These are phyloP conservation scores for Metschnikowia gelsemii DNA, from an alignment of 805 yeast genomes.

Conservation along the genomic window DNA sequence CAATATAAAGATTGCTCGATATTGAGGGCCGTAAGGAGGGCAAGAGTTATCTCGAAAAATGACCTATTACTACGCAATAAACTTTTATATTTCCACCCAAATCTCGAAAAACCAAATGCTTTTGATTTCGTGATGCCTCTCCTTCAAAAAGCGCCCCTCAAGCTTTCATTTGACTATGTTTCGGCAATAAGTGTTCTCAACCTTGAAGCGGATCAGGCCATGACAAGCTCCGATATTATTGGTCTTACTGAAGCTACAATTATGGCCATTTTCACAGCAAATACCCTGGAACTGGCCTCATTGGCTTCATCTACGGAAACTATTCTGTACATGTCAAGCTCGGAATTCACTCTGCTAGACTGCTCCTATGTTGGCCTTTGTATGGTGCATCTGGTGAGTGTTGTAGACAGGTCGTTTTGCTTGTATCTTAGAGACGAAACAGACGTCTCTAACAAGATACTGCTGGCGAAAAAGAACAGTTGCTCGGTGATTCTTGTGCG, in stretches of 20 bases:
- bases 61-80: conserved; percentile 53
- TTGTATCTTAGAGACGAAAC: conserved; percentile 52
- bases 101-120: neutral
- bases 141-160: conserved; percentile 11
- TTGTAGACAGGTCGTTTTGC: conserved; percentile 40
- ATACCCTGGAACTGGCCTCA: neutral
- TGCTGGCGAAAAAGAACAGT: conserved; percentile 12
- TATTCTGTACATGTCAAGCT: no score
- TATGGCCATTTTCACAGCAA: conserved; percentile 14
- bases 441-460: conserved; percentile 14
- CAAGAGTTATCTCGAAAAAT: conserved; percentile 45
- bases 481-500: conserved; percentile 48
- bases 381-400: conserved; percentile 66
- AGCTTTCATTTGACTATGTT: conserved; percentile 10
- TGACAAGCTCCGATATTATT: conserved; percentile 1
- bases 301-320: no score
- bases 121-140: conserved; percentile 16
- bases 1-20: conserved; percentile 4
- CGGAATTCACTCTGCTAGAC: conserved; percentile 3
- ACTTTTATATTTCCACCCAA: conserved; percentile 54
- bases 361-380: conserved; percentile 49
- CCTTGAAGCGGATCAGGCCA: conserved; percentile 6
- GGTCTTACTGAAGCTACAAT: conserved; percentile 17
- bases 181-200: conserved; percentile 16
- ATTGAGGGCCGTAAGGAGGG: conserved; percentile 18